Percentiles rank a stretch among this genome's conserved stretches.
Conservation (phyloP, 2,329 filamentous ascomycete genomes). For the Monascus ruber region DNA sequence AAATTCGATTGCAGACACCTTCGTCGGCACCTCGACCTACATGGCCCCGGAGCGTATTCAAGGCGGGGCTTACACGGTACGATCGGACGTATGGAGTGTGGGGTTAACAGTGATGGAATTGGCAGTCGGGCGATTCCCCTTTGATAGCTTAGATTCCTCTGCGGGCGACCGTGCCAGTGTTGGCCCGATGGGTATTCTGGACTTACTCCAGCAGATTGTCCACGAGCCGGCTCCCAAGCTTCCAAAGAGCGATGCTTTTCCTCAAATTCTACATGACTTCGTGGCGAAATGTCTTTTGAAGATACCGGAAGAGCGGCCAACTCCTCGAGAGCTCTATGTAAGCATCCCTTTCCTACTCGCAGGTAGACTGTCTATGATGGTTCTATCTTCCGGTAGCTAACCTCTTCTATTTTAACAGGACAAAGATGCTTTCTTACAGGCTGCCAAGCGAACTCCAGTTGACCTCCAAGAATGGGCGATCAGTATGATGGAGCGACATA, state of each 20-base stretch:
- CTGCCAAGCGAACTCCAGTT: constrained; percentile 91
- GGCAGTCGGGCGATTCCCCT: constrained; percentile 94
- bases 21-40: constrained; percentile 96
- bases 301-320: constrained; percentile 75
- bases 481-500: constrained; percentile 85
- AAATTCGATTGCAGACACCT: constrained; percentile 96
- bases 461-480: constrained; percentile 90
- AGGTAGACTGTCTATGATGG: too few species aligned
- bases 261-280: constrained; percentile 88
- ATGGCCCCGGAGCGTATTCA: constrained; percentile 98
- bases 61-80: constrained; percentile 92
- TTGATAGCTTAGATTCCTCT: constrained; percentile 69
- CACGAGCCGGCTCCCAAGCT: constrained; percentile 88
- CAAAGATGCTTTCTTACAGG: constrained; percentile 85
- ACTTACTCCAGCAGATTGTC: constrained; percentile 93
- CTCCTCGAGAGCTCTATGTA: constrained; percentile 86
- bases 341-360: constrained; percentile 19
- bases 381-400: too few species aligned
- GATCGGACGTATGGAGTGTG: constrained; percentile 98
- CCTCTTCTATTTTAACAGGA: constrained; percentile 44
- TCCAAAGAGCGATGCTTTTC: constrained; percentile 96
- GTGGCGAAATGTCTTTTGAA: constrained; percentile 93
- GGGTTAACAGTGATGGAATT: constrained; percentile 92
- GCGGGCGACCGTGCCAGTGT: constrained; percentile 55
- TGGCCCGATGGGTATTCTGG: constrained; percentile 83